These are phyloP conservation scores for Aurinia saxatilis DNA, from an alignment of 345 rosid species.

Conservation along the genomic window DNA sequence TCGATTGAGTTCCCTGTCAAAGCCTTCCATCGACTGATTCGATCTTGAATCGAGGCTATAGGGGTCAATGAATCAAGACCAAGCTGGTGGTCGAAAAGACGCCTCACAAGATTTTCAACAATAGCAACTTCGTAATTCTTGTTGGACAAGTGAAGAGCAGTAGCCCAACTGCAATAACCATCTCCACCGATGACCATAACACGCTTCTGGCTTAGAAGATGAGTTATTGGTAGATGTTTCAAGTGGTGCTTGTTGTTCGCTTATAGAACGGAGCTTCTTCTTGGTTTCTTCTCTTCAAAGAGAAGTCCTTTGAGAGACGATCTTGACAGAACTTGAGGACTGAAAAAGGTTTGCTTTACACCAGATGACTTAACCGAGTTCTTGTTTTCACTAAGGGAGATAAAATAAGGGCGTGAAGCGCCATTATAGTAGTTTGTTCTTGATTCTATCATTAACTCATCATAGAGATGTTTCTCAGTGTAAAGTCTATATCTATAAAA, in stretches of 20 bases:
- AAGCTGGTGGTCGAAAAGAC: slow-evolving; percentile 88
- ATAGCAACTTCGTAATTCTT: slow-evolving; percentile 80
- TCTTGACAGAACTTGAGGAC: slow-evolving; percentile 25
- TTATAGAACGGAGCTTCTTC: slow-evolving; percentile 25
- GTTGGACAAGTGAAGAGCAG: slow-evolving; percentile 84
- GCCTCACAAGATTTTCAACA: slow-evolving; percentile 79
- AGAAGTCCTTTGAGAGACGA: slow-evolving; percentile 29
- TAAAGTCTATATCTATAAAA: too few species aligned
- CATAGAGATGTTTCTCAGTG: too few species aligned
- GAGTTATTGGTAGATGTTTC: slow-evolving; percentile 33
- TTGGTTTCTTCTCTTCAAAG: slow-evolving; percentile 27
- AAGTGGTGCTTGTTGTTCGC: slow-evolving; percentile 60
- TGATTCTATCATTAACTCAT: too few species aligned
- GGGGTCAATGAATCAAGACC: slow-evolving; percentile 90
- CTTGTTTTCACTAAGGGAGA: too few species aligned
- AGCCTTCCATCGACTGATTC: slow-evolving; percentile 81
- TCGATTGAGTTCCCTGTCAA: slow-evolving; percentile 78
- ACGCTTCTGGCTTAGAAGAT: slow-evolving; percentile 45
- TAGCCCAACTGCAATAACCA: slow-evolving; percentile 99
- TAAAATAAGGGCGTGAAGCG: too few species aligned
- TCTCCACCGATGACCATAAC: slow-evolving; percentile 98
- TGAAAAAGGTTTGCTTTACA: slow-evolving; percentile 26
- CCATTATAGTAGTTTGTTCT: too few species aligned
- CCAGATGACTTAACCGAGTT: too few species aligned
- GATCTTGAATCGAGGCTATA: slow-evolving; percentile 70